Base-by-base conservation (phyloP, 768 basidiomycete genomes). In the Infundibulicybe gibba region DNA sequence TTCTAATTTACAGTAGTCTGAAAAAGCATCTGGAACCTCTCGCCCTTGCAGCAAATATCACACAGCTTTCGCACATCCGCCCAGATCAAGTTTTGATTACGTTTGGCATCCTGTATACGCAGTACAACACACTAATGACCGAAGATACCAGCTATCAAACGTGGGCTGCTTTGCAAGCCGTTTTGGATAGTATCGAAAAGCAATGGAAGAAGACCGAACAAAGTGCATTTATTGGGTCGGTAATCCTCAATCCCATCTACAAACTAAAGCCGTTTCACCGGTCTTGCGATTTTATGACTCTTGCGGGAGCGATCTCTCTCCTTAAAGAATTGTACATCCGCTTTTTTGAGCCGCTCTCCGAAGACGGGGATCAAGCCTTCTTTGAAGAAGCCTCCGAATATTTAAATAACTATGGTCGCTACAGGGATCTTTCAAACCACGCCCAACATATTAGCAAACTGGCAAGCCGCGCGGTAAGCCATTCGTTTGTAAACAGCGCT, bases 201-300 rank as follows among this genome's bases (percentile, higher is more conserved):
- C 32, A 49, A 5, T 64, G 61, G 62, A 40, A 34, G 12, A 53
- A 56, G 35, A 45, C 47, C 44, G 61, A 62, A 35, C 60, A 64
- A 51, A 58, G 60, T 11, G 48, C 60, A 1, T 62, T 62, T 17
- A 61, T 64, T 48, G 56, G 59, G 1, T 55, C 62, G 5, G 47
- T 61, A 3, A 51, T 65, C 15, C 37, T 58, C 5, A 57, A 65
- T 48, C 61, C 61, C 10, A 45, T 58, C 32, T 49, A 49, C 37
- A 16, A 53, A 40, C 46, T 4, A 0, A 6, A 11, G 3, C 48
- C 56, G 17, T 60, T 62, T 48, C 10, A 15, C 15, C 9, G 33
- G 3, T 34, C 12, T 11, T 39, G 48, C 13, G 20, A 34, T 6
- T 44, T 48, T 17, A 17, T 56, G 21, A 56, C 43, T 6, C 6